phyloP scores from a whole-genome alignment of 495 filamentous ascomycete species.

The Xylaria grammica region DNA sequence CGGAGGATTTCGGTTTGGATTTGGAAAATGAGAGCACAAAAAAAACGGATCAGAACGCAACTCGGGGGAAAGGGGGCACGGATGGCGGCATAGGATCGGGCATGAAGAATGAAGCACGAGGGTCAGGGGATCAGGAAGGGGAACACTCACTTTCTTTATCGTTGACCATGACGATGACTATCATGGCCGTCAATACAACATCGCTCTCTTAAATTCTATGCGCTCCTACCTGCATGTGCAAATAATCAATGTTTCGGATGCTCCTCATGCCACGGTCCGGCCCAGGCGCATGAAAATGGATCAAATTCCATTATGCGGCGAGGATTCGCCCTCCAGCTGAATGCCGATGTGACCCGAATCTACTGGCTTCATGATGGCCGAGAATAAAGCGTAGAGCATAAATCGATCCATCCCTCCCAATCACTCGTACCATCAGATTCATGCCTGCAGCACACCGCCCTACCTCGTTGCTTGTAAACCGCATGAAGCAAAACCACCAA shows the following conservation, averaged over 20 bases:
- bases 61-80: background rate
- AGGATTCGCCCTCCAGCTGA: background rate
- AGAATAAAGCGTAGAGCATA: background rate
- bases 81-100: background rate
- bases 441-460: background rate
- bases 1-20: slow-evolving; percentile 7
- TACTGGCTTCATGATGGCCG: background rate
- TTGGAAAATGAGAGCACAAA: slow-evolving; percentile 5
- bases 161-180: slow-evolving; percentile 24
- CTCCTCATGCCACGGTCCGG: background rate
- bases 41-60: background rate
- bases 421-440: no score
- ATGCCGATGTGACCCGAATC: background rate
- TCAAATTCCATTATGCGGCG: background rate
- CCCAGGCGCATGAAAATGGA: background rate
- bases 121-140: background rate
- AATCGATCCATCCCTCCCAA: background rate
- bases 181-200: slow-evolving; percentile 22
- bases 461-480: background rate
- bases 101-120: background rate
- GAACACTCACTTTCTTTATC: slow-evolving; percentile 23
- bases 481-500: background rate
- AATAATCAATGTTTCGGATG: background rate
- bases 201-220: slow-evolving; percentile 16
- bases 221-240: slow-evolving; percentile 17